phyloP scores from a whole-genome alignment of 352 stramenopile species.

The Globisporangium ultimum region DNA sequence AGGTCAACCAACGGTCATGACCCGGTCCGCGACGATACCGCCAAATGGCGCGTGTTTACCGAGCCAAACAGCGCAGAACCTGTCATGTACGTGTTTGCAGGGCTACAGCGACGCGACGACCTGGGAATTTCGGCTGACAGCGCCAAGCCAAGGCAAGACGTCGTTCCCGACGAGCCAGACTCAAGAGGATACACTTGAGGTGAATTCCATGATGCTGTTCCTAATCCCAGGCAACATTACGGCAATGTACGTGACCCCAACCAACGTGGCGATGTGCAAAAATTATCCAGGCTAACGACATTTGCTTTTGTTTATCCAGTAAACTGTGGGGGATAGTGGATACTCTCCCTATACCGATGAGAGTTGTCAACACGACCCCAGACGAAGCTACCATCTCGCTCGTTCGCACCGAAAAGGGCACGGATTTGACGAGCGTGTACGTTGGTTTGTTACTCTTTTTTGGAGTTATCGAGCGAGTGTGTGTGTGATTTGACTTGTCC shows the following conservation, averaged over 20 bases:
- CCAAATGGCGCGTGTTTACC: too few species aligned
- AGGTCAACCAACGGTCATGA: too few species aligned
- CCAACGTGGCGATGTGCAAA: too few species aligned
- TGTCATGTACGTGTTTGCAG: conserved; percentile 38
- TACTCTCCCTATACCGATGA: too few species aligned
- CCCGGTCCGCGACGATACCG: too few species aligned
- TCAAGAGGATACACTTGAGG: background rate
- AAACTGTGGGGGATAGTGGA: too few species aligned
- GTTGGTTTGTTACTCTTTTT: background rate
- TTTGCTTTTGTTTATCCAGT: too few species aligned
- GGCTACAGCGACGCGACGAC: background rate
- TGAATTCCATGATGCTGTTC: too few species aligned
- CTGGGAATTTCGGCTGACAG: background rate
- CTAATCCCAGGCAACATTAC: too few species aligned
- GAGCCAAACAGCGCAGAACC: conserved; percentile 12
- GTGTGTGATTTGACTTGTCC: background rate
- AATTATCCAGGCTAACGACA: too few species aligned
- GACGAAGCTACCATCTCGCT: background rate
- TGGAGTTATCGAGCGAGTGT: background rate
- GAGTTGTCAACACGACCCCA: background rate
- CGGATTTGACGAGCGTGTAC: background rate
- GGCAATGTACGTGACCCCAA: too few species aligned
- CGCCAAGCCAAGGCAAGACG: background rate
- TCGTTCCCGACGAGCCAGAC: background rate
- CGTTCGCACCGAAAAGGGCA: background rate